phyloP scores from a whole-genome alignment of 2,329 filamentous ascomycete species.

The Basipetospora chlamydospora region DNA sequence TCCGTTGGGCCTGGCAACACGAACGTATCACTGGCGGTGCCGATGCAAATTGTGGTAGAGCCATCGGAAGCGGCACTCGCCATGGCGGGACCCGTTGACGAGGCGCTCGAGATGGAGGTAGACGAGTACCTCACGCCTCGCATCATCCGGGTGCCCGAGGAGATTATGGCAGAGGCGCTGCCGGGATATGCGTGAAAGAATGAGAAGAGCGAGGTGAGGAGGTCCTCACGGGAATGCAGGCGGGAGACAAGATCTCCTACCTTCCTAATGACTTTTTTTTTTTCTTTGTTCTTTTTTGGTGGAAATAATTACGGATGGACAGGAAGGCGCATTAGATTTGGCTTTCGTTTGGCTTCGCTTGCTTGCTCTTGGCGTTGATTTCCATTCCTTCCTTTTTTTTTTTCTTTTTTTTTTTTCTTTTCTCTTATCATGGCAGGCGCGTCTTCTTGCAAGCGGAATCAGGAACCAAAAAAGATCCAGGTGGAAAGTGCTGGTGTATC shows the following conservation, averaged over 20 bases:
- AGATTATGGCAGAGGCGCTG: background rate
- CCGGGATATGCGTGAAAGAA: constrained; percentile 1
- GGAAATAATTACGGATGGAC: no score
- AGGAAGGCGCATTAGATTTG: no score
- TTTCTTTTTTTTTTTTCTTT: background rate
- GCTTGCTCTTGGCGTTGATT: no score
- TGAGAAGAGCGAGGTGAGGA: background rate
- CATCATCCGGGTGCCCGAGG: constrained; percentile 12
- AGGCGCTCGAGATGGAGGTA: constrained; percentile 28
- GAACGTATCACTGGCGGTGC: constrained; percentile 29
- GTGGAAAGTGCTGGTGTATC: no score
- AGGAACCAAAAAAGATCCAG: no score
- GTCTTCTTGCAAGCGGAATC: no score
- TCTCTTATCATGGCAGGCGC: no score
- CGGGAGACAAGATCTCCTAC: constrained; percentile 3
- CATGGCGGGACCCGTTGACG: constrained; percentile 24
- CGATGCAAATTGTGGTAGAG: constrained; percentile 31
- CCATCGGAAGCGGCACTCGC: constrained; percentile 16
- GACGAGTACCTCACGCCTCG: constrained; percentile 29
- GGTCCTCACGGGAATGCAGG: no score
- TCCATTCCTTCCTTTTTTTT: constrained; percentile 3
- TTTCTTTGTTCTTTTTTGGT: no score
- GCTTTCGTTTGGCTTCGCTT: no score
- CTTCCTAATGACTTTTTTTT: constrained; percentile 4
- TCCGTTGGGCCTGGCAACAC: constrained; percentile 26